Conservation (phyloP, 108 stramenopile species). For the Fragilaria crotonensis region DNA sequence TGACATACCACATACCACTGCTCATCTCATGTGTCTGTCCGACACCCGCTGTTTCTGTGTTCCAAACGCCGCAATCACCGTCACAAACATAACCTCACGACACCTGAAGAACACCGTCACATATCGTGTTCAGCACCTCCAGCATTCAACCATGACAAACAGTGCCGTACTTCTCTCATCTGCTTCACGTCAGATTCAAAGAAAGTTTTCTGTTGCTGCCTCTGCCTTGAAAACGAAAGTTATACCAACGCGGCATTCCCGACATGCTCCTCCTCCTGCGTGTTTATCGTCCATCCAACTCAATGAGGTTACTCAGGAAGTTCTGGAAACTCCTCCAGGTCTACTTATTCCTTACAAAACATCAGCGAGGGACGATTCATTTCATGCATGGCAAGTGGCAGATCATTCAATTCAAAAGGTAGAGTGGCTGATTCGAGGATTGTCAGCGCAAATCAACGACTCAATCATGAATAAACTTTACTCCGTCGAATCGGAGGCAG, state of each 20-base stretch:
- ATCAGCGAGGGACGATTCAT: constrained; percentile 25
- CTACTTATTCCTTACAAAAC: constrained; percentile 44
- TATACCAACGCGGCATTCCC: constrained; percentile 63
- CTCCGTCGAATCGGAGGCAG: background rate
- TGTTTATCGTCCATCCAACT: constrained; percentile 44
- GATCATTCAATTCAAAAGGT: constrained; percentile 41
- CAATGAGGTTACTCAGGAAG: constrained; percentile 38
- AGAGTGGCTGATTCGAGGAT: constrained; percentile 56
- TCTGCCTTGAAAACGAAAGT: background rate
- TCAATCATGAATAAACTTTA: constrained; percentile 8
- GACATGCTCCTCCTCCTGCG: constrained; percentile 51
- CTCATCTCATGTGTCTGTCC: too few relatives aligned
- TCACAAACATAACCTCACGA: too few relatives aligned
- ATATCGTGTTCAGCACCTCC: too few relatives aligned
- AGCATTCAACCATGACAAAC: too few relatives aligned
- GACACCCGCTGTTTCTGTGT: too few relatives aligned
- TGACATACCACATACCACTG: too few relatives aligned
- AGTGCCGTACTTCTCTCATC: background rate
- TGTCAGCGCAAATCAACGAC: constrained; percentile 17
- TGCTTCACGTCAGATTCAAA: background rate
- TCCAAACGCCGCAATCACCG: too few relatives aligned
- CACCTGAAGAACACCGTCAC: too few relatives aligned
- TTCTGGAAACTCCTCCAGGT: constrained; percentile 55
- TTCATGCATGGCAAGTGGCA: constrained; percentile 45
- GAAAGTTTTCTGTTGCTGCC: background rate